A percentile compares a stretch with the other conserved stretches of the same genome.
phyloP scores from a whole-genome alignment of 371 early-diverging fungal genomes.

The Neoconidiobolus thromboides region DNA sequence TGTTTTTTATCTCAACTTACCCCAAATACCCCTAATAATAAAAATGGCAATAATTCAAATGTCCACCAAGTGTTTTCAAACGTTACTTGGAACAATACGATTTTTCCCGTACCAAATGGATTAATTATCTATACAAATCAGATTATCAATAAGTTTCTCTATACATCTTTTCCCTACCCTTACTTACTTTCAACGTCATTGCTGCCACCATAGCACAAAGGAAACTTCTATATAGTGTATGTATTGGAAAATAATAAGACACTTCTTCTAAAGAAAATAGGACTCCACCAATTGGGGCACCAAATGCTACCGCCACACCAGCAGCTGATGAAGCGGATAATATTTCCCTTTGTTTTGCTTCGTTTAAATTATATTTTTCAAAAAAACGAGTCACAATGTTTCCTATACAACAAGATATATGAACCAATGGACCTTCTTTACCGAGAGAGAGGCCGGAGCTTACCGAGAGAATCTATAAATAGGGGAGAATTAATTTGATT shows the following conservation, averaged over 20 bases:
- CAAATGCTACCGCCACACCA: conserved; percentile 84
- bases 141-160: background rate
- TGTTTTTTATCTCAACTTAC: conserved; percentile 18
- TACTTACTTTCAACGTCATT: conserved; percentile 46
- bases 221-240: conserved; percentile 79
- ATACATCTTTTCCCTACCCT: background rate
- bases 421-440: conserved; percentile 91
- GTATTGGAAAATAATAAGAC: conserved; percentile 74
- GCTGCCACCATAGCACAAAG: conserved; percentile 80
- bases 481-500: background rate
- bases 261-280: conserved; percentile 79
- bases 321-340: conserved; percentile 75
- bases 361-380: conserved; percentile 62
- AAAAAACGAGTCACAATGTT: conserved; percentile 65
- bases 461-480: conserved; percentile 37
- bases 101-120: conserved; percentile 77
- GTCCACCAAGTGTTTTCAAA: conserved; percentile 71
- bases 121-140: conserved; percentile 35
- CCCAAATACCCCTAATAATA: conserved; percentile 63
- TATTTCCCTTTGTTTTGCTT: conserved; percentile 67
- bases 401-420: conserved; percentile 77
- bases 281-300: conserved; percentile 87
- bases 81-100: conserved; percentile 76
- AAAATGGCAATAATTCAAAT: conserved; percentile 70
- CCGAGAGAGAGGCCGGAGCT: conserved; percentile 72